Evolutionary conservation across 1,139 yeast genomes (phyloP).

Genomic region (Diutina rugosa): DNA sequence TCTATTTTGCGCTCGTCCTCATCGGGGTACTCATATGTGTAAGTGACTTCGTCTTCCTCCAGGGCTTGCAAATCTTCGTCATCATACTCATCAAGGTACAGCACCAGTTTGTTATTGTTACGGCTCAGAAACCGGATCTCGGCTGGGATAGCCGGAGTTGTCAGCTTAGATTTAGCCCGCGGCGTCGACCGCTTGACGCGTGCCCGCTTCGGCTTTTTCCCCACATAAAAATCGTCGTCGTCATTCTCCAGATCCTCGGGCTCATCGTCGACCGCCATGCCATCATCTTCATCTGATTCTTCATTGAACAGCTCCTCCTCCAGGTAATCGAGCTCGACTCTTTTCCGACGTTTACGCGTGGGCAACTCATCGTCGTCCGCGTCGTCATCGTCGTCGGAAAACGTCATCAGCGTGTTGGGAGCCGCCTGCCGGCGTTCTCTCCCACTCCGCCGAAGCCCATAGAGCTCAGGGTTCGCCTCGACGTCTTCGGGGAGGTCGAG

Average conservation of each 20-base stretch:
- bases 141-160: constrained; percentile 10
- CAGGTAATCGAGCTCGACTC: constrained; percentile 2
- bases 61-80: constrained; percentile 41
- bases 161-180: constrained; percentile 3
- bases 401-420: constrained; percentile 6
- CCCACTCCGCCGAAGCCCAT: constrained; percentile 81
- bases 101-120: constrained; percentile 58
- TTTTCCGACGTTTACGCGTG: neutral
- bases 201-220: neutral
- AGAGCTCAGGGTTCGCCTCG: constrained; percentile 62
- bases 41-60: constrained; percentile 25
- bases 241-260: constrained; percentile 11
- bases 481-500: constrained; percentile 6
- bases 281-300: constrained; percentile 15
- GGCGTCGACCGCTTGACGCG: neutral
- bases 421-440: constrained; percentile 35
- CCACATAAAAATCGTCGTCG: constrained; percentile 4
- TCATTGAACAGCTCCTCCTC: constrained; percentile 8
- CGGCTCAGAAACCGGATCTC: constrained; percentile 70
- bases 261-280: constrained; percentile 18
- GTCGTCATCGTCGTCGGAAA: constrained; percentile 14
- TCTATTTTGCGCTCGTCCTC: constrained; percentile 37
- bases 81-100: constrained; percentile 54
- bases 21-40: constrained; percentile 25
- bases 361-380: constrained; percentile 14